Evolutionary conservation across 176 grass and related monocot genomes (phyloP), one percentile per base, ranked within the genome.

Genomic region (Eleusine coracana): DNA sequence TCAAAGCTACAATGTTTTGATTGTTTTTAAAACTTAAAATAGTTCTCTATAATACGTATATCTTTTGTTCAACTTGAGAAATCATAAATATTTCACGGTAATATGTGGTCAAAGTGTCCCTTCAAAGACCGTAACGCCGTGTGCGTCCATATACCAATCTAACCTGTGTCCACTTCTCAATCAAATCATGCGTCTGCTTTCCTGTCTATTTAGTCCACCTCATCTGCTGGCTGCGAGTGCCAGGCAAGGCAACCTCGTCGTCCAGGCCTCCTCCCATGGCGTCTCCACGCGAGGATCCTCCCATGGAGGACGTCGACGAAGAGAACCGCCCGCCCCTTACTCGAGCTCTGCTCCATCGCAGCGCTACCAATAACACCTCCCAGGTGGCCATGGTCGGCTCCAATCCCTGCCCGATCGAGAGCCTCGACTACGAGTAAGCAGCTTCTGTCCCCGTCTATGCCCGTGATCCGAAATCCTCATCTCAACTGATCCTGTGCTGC

Each of bases 341-440:
- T 14, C 72, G 83, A 39, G 73, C 67, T 1, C 80, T 89, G 45
- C 92, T 98, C 85, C 92, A 79, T 18, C 88, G 96, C 41, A 85
- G 87, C 49, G 74, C 90, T 16, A 67, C 86, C 76, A 98, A 91
- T 75, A 92, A 89, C 84, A 88, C 91, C 61, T 98, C 96, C 56
- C 92, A 98, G 84, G 65, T 98, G 55, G 96, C 96, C 88, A 95
- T 95, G 89, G 89, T 98, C 75, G 96, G 96, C 71, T 98, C 95
- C 90, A 92, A 98, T 21, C 75, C 86, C 77, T 95, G 71, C 79
- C 88, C 95, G 54, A 90, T 97, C 81, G 92, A 97, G 71, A 97
- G 95, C 88, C 92, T 97, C 49, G 95, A 97, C 79, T 97, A 97
- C 88, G 95, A 97, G 95, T 92, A 62, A 51, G 49, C 49, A 59